These are phyloP conservation scores for Avena sativa DNA, from an alignment of 176 grass and related monocot species.

Conservation along the genomic window DNA sequence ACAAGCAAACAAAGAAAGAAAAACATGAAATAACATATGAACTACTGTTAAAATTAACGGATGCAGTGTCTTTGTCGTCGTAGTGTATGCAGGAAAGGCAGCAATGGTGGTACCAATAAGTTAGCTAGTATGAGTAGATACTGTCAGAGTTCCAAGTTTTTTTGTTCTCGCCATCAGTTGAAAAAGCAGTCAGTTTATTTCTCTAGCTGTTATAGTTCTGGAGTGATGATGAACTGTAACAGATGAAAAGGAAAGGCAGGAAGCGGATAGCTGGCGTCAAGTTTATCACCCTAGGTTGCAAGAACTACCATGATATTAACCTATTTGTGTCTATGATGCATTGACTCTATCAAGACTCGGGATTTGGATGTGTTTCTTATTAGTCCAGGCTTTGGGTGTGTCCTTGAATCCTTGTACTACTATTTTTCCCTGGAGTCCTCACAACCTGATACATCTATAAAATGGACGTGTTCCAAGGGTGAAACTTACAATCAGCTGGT, in stretches of 20 bases:
- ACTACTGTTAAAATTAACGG: background rate
- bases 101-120: background rate
- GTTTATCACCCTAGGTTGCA: background rate
- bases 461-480: conserved; percentile 32
- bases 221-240: conserved; percentile 7
- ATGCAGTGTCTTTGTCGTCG: background rate
- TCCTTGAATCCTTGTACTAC: background rate
- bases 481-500: conserved; percentile 69
- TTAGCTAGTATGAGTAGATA: background rate
- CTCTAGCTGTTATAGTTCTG: conserved; percentile 14
- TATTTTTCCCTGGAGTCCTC: background rate
- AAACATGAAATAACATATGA: background rate
- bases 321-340: background rate
- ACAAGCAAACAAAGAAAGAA: background rate
- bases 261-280: background rate
- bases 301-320: conserved; percentile 5
- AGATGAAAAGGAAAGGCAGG: background rate
- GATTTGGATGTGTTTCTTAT: background rate
- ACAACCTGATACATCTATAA: conserved; percentile 25
- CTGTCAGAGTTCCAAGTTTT: background rate
- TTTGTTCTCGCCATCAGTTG: background rate
- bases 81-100: conserved; percentile 8
- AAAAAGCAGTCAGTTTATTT: background rate
- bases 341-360: background rate
- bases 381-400: conserved; percentile 2